Percentiles rank a stretch among this genome's conserved stretches.
phyloP scores from a whole-genome alignment of 2,329 filamentous ascomycete genomes.

The Colletotrichum sp. region DNA sequence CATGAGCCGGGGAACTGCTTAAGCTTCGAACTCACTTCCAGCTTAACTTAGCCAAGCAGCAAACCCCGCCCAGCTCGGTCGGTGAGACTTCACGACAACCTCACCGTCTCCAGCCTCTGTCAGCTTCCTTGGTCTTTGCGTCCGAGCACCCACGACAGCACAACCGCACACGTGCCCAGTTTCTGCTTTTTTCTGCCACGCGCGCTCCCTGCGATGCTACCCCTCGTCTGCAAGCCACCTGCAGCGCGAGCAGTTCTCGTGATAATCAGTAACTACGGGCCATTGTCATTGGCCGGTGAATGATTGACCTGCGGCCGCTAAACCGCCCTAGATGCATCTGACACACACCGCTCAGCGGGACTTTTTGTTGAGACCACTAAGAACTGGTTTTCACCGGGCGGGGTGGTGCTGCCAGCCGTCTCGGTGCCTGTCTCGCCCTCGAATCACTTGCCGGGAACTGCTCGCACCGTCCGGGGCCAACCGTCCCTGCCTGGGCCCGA shows the following conservation, averaged over 20 bases:
- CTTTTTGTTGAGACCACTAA: slow-evolving; percentile 20
- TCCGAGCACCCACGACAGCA: background rate
- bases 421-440: background rate
- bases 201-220: slow-evolving; percentile 6
- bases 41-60: background rate
- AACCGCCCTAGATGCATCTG: slow-evolving; percentile 15
- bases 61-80: background rate
- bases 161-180: slow-evolving; percentile 9
- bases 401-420: background rate
- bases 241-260: slow-evolving; percentile 11
- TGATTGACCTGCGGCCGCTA: slow-evolving; percentile 13
- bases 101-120: background rate
- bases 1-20: background rate
- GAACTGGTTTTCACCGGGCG: background rate
- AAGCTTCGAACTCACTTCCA: background rate
- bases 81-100: slow-evolving; percentile 1
- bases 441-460: background rate
- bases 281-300: background rate
- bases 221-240: slow-evolving; percentile 21
- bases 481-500: background rate
- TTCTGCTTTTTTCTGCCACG: slow-evolving; percentile 10
- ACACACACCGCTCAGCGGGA: slow-evolving; percentile 20
- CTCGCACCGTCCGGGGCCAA: background rate
- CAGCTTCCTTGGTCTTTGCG: background rate
- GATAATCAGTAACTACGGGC: background rate